phyloP scores from a whole-genome alignment of 768 basidiomycete genomes.

The Auricularia sp. region DNA sequence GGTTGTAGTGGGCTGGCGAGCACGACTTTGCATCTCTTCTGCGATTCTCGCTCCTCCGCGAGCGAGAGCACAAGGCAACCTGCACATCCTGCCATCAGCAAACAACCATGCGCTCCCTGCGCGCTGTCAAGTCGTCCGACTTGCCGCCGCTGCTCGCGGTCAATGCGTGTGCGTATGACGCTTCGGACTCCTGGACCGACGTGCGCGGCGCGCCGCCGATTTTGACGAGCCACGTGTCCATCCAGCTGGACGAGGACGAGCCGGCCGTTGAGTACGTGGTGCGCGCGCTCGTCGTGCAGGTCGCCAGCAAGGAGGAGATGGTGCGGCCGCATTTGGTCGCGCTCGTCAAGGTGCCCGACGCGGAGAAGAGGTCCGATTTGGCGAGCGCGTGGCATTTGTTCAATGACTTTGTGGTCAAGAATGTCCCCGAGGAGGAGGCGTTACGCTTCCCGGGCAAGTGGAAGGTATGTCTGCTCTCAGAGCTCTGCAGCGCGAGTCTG shows the following conservation, averaged over 20 bases:
- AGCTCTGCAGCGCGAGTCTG: no score
- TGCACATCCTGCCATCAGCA: slow-evolving; percentile 78
- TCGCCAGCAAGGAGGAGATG: slow-evolving; percentile 46
- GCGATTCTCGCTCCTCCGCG: slow-evolving; percentile 64
- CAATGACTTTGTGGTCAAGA: slow-evolving; percentile 90
- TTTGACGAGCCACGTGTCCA: slow-evolving; percentile 41
- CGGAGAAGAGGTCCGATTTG: slow-evolving; percentile 32
- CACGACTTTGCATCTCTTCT: slow-evolving; percentile 58
- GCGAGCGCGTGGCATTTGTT: slow-evolving; percentile 80
- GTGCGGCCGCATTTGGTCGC: slow-evolving; percentile 70
- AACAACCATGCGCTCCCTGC: slow-evolving; percentile 57
- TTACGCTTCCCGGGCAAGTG: slow-evolving; percentile 79
- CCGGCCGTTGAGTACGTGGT: slow-evolving; percentile 62
- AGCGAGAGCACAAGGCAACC: slow-evolving; percentile 75
- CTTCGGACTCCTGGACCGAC: slow-evolving; percentile 62
- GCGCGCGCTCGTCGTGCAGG: slow-evolving; percentile 75
- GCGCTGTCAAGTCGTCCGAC: slow-evolving; percentile 46
- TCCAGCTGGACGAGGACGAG: slow-evolving; percentile 50
- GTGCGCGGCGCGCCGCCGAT: slow-evolving; percentile 31
- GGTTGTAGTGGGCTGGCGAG: neutral
- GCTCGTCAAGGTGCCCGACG: slow-evolving; percentile 75
- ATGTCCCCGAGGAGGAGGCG: slow-evolving; percentile 78
- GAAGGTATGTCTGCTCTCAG: slow-evolving; percentile 52
- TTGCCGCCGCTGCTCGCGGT: slow-evolving; percentile 79
- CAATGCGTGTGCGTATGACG: slow-evolving; percentile 72